Conservation (phyloP, 192 early-diverging fungal genomes). For the Backusella westeae region DNA sequence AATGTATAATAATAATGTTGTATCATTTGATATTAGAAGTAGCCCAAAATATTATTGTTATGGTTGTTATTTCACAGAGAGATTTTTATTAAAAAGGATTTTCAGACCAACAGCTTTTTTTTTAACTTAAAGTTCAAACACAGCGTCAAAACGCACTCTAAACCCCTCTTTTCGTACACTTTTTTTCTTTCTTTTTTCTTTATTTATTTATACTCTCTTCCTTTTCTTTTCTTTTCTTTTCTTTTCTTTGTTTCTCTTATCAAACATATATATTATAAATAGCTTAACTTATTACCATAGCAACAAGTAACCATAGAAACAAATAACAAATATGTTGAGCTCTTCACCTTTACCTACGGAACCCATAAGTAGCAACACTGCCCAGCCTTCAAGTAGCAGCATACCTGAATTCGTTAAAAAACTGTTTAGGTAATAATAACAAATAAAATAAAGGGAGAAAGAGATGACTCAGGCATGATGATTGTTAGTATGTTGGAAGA, state of each 20-base stretch:
- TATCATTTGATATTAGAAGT: no score
- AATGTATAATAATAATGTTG: no score
- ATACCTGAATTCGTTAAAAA: slow-evolving; percentile 69
- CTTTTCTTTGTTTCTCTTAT: background rate
- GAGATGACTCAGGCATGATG: background rate
- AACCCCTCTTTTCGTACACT: background rate
- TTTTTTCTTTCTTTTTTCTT: background rate
- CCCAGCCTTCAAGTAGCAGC: slow-evolving; percentile 17
- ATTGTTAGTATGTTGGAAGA: slow-evolving; percentile 67
- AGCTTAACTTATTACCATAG: no score
- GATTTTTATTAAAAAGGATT: background rate
- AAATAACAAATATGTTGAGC: background rate
- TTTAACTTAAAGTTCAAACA: background rate
- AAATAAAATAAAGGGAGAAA: background rate
- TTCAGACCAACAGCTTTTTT: background rate
- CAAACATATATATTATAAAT: background rate
- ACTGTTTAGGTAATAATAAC: slow-evolving; percentile 42
- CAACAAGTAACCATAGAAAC: no score
- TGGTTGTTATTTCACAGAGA: background rate
- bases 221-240: background rate
- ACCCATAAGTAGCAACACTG: background rate
- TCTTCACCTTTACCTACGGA: background rate
- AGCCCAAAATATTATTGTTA: no score
- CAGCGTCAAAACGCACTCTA: background rate
- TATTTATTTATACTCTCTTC: background rate